Evolutionary conservation across 352 stramenopile species (phyloP).

Genomic region (Phytophthora pseudosyringae): DNA sequence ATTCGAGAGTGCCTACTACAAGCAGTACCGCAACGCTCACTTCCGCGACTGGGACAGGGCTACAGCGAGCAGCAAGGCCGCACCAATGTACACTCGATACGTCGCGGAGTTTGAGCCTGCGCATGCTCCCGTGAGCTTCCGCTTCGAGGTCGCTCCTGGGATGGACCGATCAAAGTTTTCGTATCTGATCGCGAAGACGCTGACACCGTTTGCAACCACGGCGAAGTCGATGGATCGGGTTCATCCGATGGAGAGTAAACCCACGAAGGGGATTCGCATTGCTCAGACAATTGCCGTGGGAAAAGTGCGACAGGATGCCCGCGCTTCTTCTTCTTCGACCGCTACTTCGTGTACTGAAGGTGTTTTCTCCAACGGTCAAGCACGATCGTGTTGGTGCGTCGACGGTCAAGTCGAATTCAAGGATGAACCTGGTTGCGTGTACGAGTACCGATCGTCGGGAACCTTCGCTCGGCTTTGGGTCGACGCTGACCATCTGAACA

Average conservation of each 20-base stretch:
- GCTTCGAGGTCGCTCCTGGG: slow-evolving; percentile 53
- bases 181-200: slow-evolving; percentile 41
- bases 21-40: slow-evolving; percentile 52
- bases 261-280: slow-evolving; percentile 52
- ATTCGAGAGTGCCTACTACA: slow-evolving; percentile 69
- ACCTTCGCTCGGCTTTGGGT: slow-evolving; percentile 47
- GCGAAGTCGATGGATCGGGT: slow-evolving; percentile 59
- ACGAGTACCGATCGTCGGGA: slow-evolving; percentile 67
- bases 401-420: slow-evolving; percentile 62
- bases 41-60: slow-evolving; percentile 52
- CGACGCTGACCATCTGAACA: slow-evolving; percentile 6
- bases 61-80: neutral
- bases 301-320: slow-evolving; percentile 43
- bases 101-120: slow-evolving; percentile 40
- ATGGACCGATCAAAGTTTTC: slow-evolving; percentile 70
- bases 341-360: slow-evolving; percentile 17
- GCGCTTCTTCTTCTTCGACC: neutral
- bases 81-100: slow-evolving; percentile 24
- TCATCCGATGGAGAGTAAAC: slow-evolving; percentile 42
- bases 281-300: slow-evolving; percentile 52
- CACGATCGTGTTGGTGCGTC: slow-evolving; percentile 57
- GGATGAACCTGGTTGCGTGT: slow-evolving; percentile 49
- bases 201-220: slow-evolving; percentile 59
- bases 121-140: slow-evolving; percentile 36
- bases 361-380: slow-evolving; percentile 25